A percentile compares a stretch with the other conserved stretches of the same genome.
These are phyloP conservation scores for Backusella liffmaniae DNA, from an alignment of 192 early-diverging fungal genomes.

Conservation along the genomic window DNA sequence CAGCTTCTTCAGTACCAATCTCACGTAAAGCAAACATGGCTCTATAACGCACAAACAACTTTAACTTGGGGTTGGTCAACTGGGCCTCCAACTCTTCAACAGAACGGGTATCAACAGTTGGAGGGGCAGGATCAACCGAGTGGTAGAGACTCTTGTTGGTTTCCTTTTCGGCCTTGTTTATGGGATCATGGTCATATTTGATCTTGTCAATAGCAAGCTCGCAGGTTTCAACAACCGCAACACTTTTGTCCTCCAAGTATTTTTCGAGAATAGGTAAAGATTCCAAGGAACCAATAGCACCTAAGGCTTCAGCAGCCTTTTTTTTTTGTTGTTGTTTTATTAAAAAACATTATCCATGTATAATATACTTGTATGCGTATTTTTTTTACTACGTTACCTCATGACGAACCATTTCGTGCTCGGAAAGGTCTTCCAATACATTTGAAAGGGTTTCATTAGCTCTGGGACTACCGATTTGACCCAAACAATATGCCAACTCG, in stretches of 20 bases:
- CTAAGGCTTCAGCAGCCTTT: constrained; percentile 91
- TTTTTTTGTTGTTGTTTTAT: neutral
- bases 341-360: neutral
- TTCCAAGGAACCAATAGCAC: constrained; percentile 78
- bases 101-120: constrained; percentile 58
- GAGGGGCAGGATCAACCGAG: constrained; percentile 93
- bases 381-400: constrained; percentile 51
- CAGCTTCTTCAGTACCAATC: constrained; percentile 77
- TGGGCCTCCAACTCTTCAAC: constrained; percentile 63
- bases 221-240: constrained; percentile 85
- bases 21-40: constrained; percentile 95
- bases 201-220: constrained; percentile 88
- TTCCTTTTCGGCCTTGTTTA: constrained; percentile 45
- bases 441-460: constrained; percentile 68
- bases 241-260: constrained; percentile 68
- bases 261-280: constrained; percentile 70
- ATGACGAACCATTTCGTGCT: constrained; percentile 96
- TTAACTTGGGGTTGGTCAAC: constrained; percentile 65
- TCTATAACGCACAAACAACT: constrained; percentile 90
- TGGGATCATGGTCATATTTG: constrained; percentile 66
- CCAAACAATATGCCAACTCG: constrained; percentile 94
- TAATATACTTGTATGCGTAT: too few species aligned
- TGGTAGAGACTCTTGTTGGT: constrained; percentile 54
- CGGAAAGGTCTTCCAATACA: constrained; percentile 64
- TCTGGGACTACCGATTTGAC: constrained; percentile 86